Conservation (phyloP, 164 flowering plant species). For the Magnolia changhungtana region DNA sequence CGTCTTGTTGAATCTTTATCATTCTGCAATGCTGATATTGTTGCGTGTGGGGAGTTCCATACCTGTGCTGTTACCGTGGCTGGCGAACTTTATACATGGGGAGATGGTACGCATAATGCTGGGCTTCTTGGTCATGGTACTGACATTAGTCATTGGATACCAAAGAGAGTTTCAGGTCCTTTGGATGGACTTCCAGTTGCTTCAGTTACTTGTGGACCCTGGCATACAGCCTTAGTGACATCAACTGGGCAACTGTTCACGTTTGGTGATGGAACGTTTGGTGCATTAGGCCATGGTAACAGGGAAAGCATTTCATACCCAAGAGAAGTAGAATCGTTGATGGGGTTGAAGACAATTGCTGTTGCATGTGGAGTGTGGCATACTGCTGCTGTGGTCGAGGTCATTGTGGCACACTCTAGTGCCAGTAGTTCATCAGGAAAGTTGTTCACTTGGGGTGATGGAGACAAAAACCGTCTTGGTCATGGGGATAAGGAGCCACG, state of each 20-base stretch:
- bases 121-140: constrained; percentile 41
- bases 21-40: constrained; percentile 28
- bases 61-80: constrained; percentile 38
- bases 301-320: constrained; percentile 30
- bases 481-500: constrained; percentile 41
- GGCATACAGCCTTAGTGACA: constrained; percentile 39
- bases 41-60: constrained; percentile 39
- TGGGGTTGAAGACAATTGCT: constrained; percentile 36
- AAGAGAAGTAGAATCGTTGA: constrained; percentile 35
- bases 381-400: constrained; percentile 43
- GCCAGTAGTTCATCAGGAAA: constrained; percentile 35
- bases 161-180: constrained; percentile 38
- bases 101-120: constrained; percentile 37
- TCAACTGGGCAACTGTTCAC: constrained; percentile 35
- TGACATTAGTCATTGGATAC: constrained; percentile 38
- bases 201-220: constrained; percentile 35
- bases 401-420: constrained; percentile 34
- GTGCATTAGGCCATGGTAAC: constrained; percentile 39
- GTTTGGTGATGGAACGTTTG: constrained; percentile 44
- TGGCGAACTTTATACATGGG: constrained; percentile 41
- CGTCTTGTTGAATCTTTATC: constrained; percentile 34
- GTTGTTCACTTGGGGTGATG: constrained; percentile 45
- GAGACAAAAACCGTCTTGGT: constrained; percentile 41
- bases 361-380: constrained; percentile 47
- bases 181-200: constrained; percentile 38